Base-by-base conservation (phyloP, 2,329 filamentous ascomycete genomes). In the Cryphonectria parasitica region DNA sequence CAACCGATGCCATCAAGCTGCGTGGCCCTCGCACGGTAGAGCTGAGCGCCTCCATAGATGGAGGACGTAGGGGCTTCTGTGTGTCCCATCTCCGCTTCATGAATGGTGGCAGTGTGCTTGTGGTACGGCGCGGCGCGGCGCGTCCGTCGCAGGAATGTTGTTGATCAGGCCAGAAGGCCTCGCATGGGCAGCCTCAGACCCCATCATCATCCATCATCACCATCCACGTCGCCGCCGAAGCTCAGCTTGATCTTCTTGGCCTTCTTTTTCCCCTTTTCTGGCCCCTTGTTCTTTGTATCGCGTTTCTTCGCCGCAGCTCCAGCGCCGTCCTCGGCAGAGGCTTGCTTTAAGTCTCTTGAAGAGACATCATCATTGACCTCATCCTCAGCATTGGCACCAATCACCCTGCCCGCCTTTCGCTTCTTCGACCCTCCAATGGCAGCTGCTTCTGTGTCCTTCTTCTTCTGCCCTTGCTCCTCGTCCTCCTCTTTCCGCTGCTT, bases 161-260 rank as follows among this genome's bases (percentile, higher is more conserved):
- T 49, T 49, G 45, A 10, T n/a, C 45, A 11, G n/a, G 15, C 36
- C 25, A 17, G 41, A 8, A 19, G 58, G 25, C 25, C 13, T 60
- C 58, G 58, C 36, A 52, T 17, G 52, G 52, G 52, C 43, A 11
- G 22, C 69, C 69, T 72, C 77, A 75, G 62, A 82, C 80, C 80
- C 80, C 83, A 45, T 89, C 87, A 25, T 90, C 88, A 69, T 90
- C 86, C 87, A 25, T 90, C 88, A 69, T 90, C 86, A 36, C 80
- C 83, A 43, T 88, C 34, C 34, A 34, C 87, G n/a, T 90, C 88
- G 69, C 90, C 86, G 36, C 87, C 87, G 77, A 91, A 91, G 78
- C 89, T 91, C 62, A 91, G 81, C 81, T 91, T 91, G 71, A 91
- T 87, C 81, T 90, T 91, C 79, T 88, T 88, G 5, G 83, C 80